phyloP scores from a whole-genome alignment of 2,329 filamentous ascomycete genomes.

The Zelopaecilomyces penicillatus region DNA sequence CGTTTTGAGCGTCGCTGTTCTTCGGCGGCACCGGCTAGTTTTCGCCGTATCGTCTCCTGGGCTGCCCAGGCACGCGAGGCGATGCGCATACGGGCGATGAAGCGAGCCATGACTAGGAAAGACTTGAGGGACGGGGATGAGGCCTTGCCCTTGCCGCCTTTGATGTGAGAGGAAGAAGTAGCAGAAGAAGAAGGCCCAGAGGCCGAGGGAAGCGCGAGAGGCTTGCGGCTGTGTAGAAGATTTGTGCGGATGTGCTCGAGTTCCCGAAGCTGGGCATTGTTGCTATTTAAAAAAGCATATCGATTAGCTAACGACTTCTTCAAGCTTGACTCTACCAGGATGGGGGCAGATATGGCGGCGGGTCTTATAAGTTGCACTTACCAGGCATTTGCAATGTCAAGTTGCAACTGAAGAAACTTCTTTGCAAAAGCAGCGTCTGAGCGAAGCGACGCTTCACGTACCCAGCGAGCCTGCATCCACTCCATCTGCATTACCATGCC shows the following conservation, averaged over 20 bases:
- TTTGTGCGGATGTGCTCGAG: slow-evolving; percentile 65
- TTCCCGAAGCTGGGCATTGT: slow-evolving; percentile 81
- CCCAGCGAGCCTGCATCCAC: slow-evolving; percentile 76
- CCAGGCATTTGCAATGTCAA: slow-evolving; percentile 84
- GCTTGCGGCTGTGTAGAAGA: slow-evolving; percentile 30
- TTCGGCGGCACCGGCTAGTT: slow-evolving; percentile 41
- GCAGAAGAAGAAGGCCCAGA: slow-evolving; percentile 8
- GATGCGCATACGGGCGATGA: slow-evolving; percentile 43
- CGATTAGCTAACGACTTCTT: background rate
- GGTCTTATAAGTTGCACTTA: slow-evolving; percentile 41
- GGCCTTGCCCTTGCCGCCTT: slow-evolving; percentile 11
- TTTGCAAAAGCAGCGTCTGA: slow-evolving; percentile 80
- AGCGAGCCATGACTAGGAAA: slow-evolving; percentile 40
- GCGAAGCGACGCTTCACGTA: slow-evolving; percentile 72
- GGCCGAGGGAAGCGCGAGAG: slow-evolving; percentile 23
- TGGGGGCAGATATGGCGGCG: slow-evolving; percentile 2
- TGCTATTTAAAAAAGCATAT: slow-evolving; percentile 47
- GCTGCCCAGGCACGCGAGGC: slow-evolving; percentile 40
- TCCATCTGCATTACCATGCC: slow-evolving; percentile 84
- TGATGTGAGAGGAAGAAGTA: background rate
- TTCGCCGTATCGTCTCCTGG: slow-evolving; percentile 41
- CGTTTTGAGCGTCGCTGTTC: slow-evolving; percentile 37
- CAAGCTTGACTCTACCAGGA: slow-evolving; percentile 1
- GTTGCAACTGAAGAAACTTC: slow-evolving; percentile 67
- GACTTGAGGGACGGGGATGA: slow-evolving; percentile 30